Percentiles rank a stretch among this genome's conserved stretches.
These are phyloP conservation scores for Nakazawaea siamensis DNA, from an alignment of 805 yeast genomes.

Conservation along the genomic window DNA sequence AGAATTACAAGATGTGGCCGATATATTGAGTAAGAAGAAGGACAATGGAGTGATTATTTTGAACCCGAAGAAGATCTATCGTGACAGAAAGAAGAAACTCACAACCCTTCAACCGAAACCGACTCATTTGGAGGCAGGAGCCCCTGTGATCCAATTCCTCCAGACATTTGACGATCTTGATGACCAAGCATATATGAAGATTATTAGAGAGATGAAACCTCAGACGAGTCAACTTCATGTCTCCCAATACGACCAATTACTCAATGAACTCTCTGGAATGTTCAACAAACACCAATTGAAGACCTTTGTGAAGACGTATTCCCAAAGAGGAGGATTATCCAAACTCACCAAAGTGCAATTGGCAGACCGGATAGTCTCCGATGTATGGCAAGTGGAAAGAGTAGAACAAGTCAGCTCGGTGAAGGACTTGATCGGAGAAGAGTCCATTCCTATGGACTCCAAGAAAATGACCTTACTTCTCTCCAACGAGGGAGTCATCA, in stretches of 20 bases:
- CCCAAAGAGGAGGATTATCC: background rate
- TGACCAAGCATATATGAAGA: background rate
- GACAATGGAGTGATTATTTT: slow-evolving; percentile 2
- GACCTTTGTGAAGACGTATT: background rate
- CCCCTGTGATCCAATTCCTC: no score
- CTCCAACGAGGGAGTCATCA: slow-evolving; percentile 22
- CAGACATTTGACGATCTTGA: no score
- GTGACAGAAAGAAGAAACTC: background rate
- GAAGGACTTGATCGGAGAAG: slow-evolving; percentile 15
- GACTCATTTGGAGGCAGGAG: no score
- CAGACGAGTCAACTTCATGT: background rate
- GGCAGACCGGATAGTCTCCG: slow-evolving; percentile 2
- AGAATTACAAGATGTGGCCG: no score
- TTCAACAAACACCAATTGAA: slow-evolving; percentile 4
- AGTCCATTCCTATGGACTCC: slow-evolving; percentile 18
- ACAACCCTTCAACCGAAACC: background rate
- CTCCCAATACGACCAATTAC: slow-evolving; percentile 2
- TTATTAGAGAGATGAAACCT: slow-evolving; percentile 2
- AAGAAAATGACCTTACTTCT: slow-evolving; percentile 24
- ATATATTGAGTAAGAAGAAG: no score
- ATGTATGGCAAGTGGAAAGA: slow-evolving; percentile 3
- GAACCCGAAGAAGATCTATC: slow-evolving; percentile 2
- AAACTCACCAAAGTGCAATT: slow-evolving; percentile 1
- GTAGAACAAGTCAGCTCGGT: slow-evolving; percentile 10
- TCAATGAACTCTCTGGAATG: background rate